Evolutionary conservation across 331 rosid species (phyloP).

Genomic region (Acacia concinna): DNA sequence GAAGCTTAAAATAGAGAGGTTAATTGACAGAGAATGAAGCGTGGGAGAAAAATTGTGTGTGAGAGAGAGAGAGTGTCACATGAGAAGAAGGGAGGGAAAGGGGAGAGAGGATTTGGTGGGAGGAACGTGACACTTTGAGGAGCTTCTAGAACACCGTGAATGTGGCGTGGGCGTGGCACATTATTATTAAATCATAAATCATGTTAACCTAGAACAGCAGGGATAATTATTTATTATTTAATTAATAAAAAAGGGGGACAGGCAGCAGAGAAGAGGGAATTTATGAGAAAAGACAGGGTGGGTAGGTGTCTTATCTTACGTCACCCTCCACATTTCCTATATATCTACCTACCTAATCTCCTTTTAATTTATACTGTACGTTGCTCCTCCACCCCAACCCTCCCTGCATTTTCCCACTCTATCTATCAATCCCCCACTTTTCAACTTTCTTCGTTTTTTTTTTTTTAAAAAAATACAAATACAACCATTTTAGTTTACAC

Average conservation of each 20-base stretch:
- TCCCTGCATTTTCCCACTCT: not conserved
- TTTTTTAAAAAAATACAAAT: no score
- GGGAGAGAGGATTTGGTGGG: conserved; percentile 28
- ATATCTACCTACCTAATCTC: conserved; percentile 38
- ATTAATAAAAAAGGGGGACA: not conserved
- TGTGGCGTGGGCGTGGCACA: not conserved
- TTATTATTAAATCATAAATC: not conserved
- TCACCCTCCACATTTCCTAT: conserved; percentile 26
- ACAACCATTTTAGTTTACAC: no score
- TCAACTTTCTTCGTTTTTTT: not conserved
- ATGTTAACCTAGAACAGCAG: not conserved
- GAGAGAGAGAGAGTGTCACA: conserved; percentile 23
- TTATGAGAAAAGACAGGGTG: conserved; percentile 44
- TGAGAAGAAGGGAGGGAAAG: conserved; percentile 13
- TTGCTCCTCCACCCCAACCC: not conserved
- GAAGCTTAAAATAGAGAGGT: no score
- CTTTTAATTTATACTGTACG: not conserved
- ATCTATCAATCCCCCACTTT: not conserved
- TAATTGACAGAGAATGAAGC: not conserved
- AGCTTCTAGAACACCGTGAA: conserved; percentile 20
- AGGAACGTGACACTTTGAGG: conserved; percentile 24
- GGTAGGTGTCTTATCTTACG: conserved; percentile 37
- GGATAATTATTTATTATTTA: not conserved
- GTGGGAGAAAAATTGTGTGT: not conserved
- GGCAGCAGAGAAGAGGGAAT: not conserved